phyloP scores from a whole-genome alignment of 2,329 filamentous ascomycete species.

The Epichloe scottii region DNA sequence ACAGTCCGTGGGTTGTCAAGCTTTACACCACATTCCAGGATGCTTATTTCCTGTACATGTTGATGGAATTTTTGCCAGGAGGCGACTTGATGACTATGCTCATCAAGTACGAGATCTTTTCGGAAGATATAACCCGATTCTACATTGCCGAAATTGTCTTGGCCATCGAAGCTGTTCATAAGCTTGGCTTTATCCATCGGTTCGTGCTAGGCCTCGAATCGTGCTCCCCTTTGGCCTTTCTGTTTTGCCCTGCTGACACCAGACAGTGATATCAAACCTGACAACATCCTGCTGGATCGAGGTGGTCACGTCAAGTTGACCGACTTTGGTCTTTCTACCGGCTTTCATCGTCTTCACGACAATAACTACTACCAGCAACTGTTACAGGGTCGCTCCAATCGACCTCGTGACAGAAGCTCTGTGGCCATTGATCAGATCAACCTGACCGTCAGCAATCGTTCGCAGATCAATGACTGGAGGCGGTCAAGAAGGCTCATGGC shows the following conservation, averaged over 20 bases:
- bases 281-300: conserved; percentile 92
- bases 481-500: conserved; percentile 92
- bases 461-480: conserved; percentile 97
- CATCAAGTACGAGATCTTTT: conserved; percentile 99
- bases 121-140: conserved; percentile 94
- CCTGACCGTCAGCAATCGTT: conserved; percentile 91
- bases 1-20: conserved; percentile 98
- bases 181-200: conserved; percentile 96
- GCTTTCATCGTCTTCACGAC: conserved; percentile 95
- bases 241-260: not conserved
- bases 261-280: conserved; percentile 88
- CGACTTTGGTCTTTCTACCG: conserved; percentile 94
- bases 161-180: conserved; percentile 97
- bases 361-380: conserved; percentile 98
- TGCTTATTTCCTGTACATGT: conserved; percentile 89
- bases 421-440: conserved; percentile 97
- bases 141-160: conserved; percentile 98
- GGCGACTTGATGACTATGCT: conserved; percentile 99
- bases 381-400: conserved; percentile 64
- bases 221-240: not conserved
- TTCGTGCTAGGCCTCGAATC: conserved; percentile 31
- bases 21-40: conserved; percentile 98
- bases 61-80: conserved; percentile 98
- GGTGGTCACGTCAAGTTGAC: conserved; percentile 97
- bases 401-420: conserved; percentile 73